These are phyloP conservation scores for Colletotrichum neosansevieriae DNA, from an alignment of 2,329 filamentous ascomycete genomes.

Conservation along the genomic window DNA sequence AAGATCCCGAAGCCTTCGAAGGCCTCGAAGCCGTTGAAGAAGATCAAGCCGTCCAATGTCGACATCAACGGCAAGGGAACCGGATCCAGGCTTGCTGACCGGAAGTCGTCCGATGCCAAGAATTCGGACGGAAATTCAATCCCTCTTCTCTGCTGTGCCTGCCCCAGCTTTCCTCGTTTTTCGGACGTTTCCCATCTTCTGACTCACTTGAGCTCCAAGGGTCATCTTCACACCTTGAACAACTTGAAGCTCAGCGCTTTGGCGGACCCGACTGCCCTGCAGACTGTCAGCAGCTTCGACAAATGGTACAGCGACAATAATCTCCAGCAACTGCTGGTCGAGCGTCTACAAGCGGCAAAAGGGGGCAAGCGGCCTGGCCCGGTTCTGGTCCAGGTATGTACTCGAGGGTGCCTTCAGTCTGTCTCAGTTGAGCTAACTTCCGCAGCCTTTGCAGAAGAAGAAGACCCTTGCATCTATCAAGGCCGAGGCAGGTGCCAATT, in stretches of 20 bases:
- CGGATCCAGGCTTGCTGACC: constrained; percentile 38
- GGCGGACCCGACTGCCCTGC: constrained; percentile 70
- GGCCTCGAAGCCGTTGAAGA: constrained; percentile 8
- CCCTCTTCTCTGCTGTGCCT: constrained; percentile 84
- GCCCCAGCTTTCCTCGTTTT: constrained; percentile 82
- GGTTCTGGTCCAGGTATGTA: constrained; percentile 15
- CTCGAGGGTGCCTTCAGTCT: background rate
- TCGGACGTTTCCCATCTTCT: constrained; percentile 92
- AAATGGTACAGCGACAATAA: constrained; percentile 81
- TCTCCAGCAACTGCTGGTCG: constrained; percentile 79
- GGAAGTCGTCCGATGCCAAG: constrained; percentile 41
- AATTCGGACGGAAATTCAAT: constrained; percentile 54
- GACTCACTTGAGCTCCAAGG: constrained; percentile 92
- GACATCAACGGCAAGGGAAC: constrained; percentile 4
- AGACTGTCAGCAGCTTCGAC: constrained; percentile 80
- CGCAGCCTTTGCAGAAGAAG: constrained; percentile 28
- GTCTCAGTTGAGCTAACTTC: background rate
- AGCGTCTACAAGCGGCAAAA: constrained; percentile 81
- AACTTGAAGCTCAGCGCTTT: constrained; percentile 67
- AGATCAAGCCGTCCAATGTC: background rate
- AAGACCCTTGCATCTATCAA: constrained; percentile 16
- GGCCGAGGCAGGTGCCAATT: constrained; percentile 6
- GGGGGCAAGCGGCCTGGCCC: constrained; percentile 57
- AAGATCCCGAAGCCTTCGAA: constrained; percentile 14
- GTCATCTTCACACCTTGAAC: constrained; percentile 88